Conservation (phyloP, 805 yeast species). For the Wilhelminamyces savonicus region DNA sequence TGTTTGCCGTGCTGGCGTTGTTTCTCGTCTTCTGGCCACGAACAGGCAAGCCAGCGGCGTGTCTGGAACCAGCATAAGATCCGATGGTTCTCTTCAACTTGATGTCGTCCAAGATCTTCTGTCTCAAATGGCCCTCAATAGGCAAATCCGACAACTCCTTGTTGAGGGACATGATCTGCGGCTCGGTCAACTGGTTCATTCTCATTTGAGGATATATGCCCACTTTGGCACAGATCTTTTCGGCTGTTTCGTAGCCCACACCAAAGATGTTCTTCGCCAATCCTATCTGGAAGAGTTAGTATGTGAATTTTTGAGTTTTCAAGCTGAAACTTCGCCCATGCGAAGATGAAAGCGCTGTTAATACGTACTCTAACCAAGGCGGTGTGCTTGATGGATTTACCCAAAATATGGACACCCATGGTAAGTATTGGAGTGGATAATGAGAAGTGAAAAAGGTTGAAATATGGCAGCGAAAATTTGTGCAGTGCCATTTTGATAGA, state of each 20-base stretch:
- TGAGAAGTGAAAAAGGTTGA: no score
- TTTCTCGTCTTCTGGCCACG: slow-evolving; percentile 88
- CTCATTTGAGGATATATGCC: slow-evolving; percentile 93
- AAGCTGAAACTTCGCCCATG: no score
- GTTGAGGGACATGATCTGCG: slow-evolving; percentile 77
- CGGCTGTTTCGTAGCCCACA: slow-evolving; percentile 70
- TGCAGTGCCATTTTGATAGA: neutral
- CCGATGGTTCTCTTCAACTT: slow-evolving; percentile 74
- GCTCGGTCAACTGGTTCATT: slow-evolving; percentile 87
- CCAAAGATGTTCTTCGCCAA: slow-evolving; percentile 82
- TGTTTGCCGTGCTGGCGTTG: slow-evolving; percentile 85
- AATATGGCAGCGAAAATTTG: neutral
- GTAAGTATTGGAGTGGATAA: neutral
- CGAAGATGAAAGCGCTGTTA: no score
- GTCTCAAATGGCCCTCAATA: slow-evolving; percentile 75
- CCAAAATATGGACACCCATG: slow-evolving; percentile 41
- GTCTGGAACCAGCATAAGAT: slow-evolving; percentile 83
- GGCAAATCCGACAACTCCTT: slow-evolving; percentile 80
- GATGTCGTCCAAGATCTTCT: slow-evolving; percentile 72
- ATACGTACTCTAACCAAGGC: slow-evolving; percentile 31
- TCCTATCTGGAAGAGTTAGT: slow-evolving; percentile 40
- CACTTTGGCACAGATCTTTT: slow-evolving; percentile 72
- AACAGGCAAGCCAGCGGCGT: slow-evolving; percentile 62
- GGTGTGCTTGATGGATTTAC: slow-evolving; percentile 38
- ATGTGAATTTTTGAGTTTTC: slow-evolving; percentile 1